Evolutionary conservation across 495 filamentous ascomycete species (phyloP), one percentile per base, ranked within the genome.

Genomic region (Neurospora sp.): DNA sequence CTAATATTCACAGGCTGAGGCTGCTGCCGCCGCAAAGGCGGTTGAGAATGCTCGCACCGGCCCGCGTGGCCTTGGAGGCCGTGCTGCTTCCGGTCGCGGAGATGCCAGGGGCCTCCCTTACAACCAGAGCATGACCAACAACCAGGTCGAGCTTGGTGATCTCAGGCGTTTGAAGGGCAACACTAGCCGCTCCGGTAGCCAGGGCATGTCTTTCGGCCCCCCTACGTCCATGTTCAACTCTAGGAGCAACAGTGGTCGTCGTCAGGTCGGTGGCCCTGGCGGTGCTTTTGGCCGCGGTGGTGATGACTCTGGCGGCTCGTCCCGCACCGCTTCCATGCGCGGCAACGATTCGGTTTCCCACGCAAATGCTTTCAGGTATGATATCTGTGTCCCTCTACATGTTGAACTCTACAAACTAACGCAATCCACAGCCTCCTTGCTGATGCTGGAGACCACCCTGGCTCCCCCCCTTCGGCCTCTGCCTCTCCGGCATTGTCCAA

Each of bases 321-420:
- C 94, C 71, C 91, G 96, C 76, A 96, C 92, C 73, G 91, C 91
- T 76, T 91, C 94, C 82, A 89, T 86, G 72, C 91, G 89, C 80
- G 89, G 90, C 75, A 86, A 70, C 88, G 75, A 87, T 89, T 82
- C 90, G 68, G 85, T 89, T 44, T 87, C 91, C 42, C 89, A 91
- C 72, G 86, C 88, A 70, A 99, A 98, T 83, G 90, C 93, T 75
- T 99, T 96, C 86, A 94, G 93, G 96, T 97, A 85, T 37, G 53
- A 65, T 65, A 84, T 89, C 83, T 70, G 69, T 27, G 69, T 76
- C 59, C 14, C 31, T n/a, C 2, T 6, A 59, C 48, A 31, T 74
- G 70, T 31, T 59, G 75, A 71, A 75, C 76, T 31, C 76, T 75
- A 59, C 53, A 40, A 74, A 74, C 78, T 83, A 71, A 79, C 78